Evolutionary conservation across 306 rosid species (phyloP).

Genomic region (Luffa acutangula): DNA sequence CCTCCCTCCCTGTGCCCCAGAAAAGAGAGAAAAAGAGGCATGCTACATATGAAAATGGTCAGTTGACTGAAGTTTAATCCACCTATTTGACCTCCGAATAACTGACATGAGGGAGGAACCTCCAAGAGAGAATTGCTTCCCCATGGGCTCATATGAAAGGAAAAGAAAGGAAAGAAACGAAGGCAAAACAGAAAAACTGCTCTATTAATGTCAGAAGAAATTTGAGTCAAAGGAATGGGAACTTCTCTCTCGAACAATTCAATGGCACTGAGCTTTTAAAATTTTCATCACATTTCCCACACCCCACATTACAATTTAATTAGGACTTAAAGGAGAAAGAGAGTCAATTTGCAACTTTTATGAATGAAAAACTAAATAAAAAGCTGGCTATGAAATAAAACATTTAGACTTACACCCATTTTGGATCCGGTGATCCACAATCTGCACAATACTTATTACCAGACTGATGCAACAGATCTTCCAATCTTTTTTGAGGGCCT

Average conservation of each 20-base stretch:
- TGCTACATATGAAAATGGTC: neutral
- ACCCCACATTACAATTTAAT: neutral
- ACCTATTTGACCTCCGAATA: neutral
- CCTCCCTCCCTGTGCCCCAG: neutral
- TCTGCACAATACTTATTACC: slow-evolving; percentile 74
- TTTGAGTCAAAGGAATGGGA: neutral
- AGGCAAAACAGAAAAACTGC: neutral
- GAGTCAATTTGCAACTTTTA: neutral
- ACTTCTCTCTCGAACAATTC: neutral
- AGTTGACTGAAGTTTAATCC: neutral
- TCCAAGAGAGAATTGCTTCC: neutral
- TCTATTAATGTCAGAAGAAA: neutral
- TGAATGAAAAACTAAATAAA: slow-evolving; percentile 1
- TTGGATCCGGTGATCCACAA: slow-evolving; percentile 86
- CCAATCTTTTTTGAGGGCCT: slow-evolving; percentile 59
- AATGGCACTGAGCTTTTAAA: neutral
- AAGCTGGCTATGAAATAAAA: neutral
- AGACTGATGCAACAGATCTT: slow-evolving; percentile 33
- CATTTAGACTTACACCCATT: slow-evolving; percentile 78
- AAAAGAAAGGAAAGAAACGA: neutral
- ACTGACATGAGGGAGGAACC: neutral
- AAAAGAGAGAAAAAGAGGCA: neutral
- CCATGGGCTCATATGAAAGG: neutral
- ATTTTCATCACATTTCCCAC: neutral
- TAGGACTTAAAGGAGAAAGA: neutral